phyloP scores from a whole-genome alignment of 1,284 basidiomycete genomes.

The Thecaphora thlaspeos region DNA sequence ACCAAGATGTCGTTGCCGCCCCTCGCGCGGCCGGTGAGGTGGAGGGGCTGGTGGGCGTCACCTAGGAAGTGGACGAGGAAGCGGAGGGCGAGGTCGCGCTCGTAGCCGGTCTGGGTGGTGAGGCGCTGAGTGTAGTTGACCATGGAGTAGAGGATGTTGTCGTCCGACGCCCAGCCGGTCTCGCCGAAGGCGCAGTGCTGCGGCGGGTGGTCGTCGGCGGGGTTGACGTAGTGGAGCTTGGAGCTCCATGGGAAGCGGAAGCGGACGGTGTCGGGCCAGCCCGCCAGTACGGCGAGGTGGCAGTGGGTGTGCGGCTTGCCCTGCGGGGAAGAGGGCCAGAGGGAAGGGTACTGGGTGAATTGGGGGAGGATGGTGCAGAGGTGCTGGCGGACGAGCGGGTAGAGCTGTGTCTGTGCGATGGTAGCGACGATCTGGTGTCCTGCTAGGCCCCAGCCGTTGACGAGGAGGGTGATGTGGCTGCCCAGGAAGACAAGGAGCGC shows the following conservation, averaged over 20 bases:
- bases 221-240: slow-evolving; percentile 75
- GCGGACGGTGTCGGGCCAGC: slow-evolving; percentile 69
- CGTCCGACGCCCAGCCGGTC: slow-evolving; percentile 68
- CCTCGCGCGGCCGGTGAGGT: slow-evolving; percentile 77
- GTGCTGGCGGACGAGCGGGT: slow-evolving; percentile 69
- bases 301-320: slow-evolving; percentile 35
- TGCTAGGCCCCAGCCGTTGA: slow-evolving; percentile 57
- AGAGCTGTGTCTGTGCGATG: slow-evolving; percentile 84
- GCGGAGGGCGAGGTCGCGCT: slow-evolving; percentile 68
- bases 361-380: slow-evolving; percentile 69
- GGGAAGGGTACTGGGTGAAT: slow-evolving; percentile 35
- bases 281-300: slow-evolving; percentile 66
- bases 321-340: slow-evolving; percentile 11
- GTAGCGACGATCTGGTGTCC: slow-evolving; percentile 90
- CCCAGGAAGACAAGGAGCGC: background rate
- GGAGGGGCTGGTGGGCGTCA: slow-evolving; percentile 86
- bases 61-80: slow-evolving; percentile 88
- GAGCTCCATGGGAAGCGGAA: slow-evolving; percentile 54
- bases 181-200: slow-evolving; percentile 73
- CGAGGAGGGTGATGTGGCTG: slow-evolving; percentile 5
- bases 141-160: slow-evolving; percentile 29
- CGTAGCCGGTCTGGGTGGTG: slow-evolving; percentile 26
- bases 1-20: slow-evolving; percentile 72
- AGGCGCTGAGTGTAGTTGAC: slow-evolving; percentile 50
- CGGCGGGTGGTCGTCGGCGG: slow-evolving; percentile 73